Evolutionary conservation across 208 protist species (phyloP), one percentile per base, ranked within the genome.

Genomic region (Trypanosoma brucei): DNA sequence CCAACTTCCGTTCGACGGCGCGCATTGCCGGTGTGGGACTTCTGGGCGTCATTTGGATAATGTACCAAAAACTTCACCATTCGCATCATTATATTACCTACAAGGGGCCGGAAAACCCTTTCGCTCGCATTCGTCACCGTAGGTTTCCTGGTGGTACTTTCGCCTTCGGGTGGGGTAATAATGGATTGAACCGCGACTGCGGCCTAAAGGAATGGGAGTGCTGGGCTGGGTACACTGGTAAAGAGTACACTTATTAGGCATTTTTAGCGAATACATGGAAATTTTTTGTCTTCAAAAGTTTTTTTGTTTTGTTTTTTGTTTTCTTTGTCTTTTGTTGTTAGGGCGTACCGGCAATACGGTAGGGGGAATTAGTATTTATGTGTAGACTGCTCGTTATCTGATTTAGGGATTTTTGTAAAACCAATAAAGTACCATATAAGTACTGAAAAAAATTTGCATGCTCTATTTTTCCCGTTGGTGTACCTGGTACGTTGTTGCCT

Each of bases 111-210:
- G 83, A 93, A 38, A 88, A 93, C 65, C 86, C 83, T 11, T 88
- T 86, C 64, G 81, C 81, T 8, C 86, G 83, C 63, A 87, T 89
- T 72, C 83, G 86, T 52, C 82, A 88, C 58, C 83, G 81, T 62
- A 75, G 81, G 30, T 93, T 81, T 64, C 85, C 85, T 64, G 79
- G 81, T 75, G 88, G 88, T 66, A 74, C 65, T 54, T 83, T 90
- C 55, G 66, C 82, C 39, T 94, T 91, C 69, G 84, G 84, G 14
- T 94, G 88, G 88, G 84, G 88, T 88, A 92, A 91, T 70, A 94
- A 94, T 62, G 88, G 84, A 35, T 73, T 94, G 67, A 94, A 94
- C 72, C 80, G 88, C 65, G 88, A 92, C 68, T 94, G 88, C 62
- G 83, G 79, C 76, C 46, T 91, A 53, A 85, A 87, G 60, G 88